Conservation (phyloP, 306 rosid genomes). For the Abrus precatorius region DNA sequence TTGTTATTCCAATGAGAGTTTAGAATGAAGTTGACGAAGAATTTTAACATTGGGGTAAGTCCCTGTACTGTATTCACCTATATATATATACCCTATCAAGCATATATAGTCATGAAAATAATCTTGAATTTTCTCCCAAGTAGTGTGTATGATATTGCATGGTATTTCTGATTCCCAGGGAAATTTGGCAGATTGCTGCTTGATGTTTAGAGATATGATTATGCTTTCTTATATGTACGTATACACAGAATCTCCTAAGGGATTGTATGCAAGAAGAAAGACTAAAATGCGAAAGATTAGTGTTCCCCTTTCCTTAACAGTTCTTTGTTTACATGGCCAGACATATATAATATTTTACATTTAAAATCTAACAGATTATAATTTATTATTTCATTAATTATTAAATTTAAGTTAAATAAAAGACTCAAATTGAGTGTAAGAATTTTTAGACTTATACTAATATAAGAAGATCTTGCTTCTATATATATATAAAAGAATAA, state of each 20-base stretch:
- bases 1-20: slow-evolving; percentile 51
- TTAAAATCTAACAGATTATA: too few relatives aligned
- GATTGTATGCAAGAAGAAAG: neutral
- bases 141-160: slow-evolving; percentile 26
- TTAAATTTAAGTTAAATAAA: too few relatives aligned
- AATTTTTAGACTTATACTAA: too few relatives aligned
- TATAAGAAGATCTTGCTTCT: too few relatives aligned
- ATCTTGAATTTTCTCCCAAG: slow-evolving; percentile 22
- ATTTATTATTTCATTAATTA: too few relatives aligned
- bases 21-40: slow-evolving; percentile 50
- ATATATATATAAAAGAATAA: neutral
- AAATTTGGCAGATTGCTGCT: slow-evolving; percentile 12
- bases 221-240: neutral
- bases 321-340: neutral
- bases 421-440: too few relatives aligned
- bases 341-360: neutral
- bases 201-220: neutral
- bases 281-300: neutral
- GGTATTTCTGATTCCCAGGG: slow-evolving; percentile 1
- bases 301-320: neutral
- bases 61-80: slow-evolving; percentile 37
- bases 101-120: slow-evolving; percentile 39
- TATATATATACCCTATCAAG: slow-evolving; percentile 18
- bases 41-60: slow-evolving; percentile 50
- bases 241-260: neutral